A percentile compares a stretch with the other conserved stretches of the same genome.
These are phyloP conservation scores for Poa pratensis DNA, from an alignment of 176 grass and related monocot genomes.

Conservation along the genomic window DNA sequence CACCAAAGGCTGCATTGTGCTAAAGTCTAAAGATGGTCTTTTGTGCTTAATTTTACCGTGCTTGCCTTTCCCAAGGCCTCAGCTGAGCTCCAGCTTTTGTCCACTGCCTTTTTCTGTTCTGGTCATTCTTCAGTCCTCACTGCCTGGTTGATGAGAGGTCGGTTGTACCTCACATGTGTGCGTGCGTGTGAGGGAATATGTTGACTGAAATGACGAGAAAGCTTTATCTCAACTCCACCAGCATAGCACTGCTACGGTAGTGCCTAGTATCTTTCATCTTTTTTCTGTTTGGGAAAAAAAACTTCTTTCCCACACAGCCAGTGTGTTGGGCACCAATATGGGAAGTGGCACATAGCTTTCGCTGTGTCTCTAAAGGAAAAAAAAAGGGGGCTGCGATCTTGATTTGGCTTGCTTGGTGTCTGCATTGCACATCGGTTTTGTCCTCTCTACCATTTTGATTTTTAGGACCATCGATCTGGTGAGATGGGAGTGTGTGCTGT, in stretches of 20 bases:
- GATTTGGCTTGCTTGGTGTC: constrained; percentile 43
- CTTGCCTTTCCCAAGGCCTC: constrained; percentile 50
- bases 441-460: constrained; percentile 24
- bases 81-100: constrained; percentile 62
- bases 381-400: constrained; percentile 7
- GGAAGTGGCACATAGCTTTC: constrained; percentile 37
- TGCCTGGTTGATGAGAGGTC: constrained; percentile 20
- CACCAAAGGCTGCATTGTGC: constrained; percentile 47
- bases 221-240: constrained; percentile 42
- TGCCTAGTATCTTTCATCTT: constrained; percentile 28
- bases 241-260: constrained; percentile 19
- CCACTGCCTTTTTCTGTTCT: constrained; percentile 38
- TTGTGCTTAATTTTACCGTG: constrained; percentile 61
- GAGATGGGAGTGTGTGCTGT: constrained; percentile 40
- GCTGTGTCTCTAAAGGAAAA: constrained; percentile 35
- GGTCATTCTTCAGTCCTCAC: constrained; percentile 43
- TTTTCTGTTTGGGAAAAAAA: constrained; percentile 49
- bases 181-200: constrained; percentile 30
- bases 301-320: constrained; percentile 34
- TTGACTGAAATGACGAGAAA: constrained; percentile 51
- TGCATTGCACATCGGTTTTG: neutral
- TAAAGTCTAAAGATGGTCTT: constrained; percentile 64
- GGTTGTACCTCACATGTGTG: constrained; percentile 51
- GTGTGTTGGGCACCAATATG: constrained; percentile 47
- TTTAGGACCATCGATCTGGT: constrained; percentile 41